Base-by-base conservation (phyloP, 1,139 yeast genomes). In the Hemisphaericaspora subhashii region DNA sequence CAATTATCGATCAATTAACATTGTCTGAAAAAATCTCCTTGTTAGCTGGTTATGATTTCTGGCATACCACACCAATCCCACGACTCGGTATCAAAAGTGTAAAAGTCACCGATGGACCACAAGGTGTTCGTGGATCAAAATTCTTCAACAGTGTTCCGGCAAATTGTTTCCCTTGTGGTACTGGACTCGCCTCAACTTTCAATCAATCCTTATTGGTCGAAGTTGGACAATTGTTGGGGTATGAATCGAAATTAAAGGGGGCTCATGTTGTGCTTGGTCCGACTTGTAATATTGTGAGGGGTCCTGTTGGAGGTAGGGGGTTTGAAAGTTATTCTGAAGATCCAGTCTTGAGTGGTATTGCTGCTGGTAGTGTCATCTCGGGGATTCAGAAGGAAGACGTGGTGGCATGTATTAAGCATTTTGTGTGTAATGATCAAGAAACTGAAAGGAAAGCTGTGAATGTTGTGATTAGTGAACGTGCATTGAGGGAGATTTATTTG, bases 241-340 rank as follows among this genome's bases (percentile, higher is more conserved):
- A 57, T 37, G 69, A 64, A 49, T 65, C 68, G 30, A 60, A 54
- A 41, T 57, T 59, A 37, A 58, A 64, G 39, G 63, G 65, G 2
- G 66, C 63, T 36, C 73, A 75, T 58, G 68, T 68, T 34, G 68
- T 77, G 29, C 62, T 77, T 42, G 81, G 81, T 3, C 82, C 82
- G 12, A 77, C 81, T 10, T 64, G 72, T 40, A 77, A 77, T 55
- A 75, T 74, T 51, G 81, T 74, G 37, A 66, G 86, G 45, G 70
- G 75, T 23, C 86, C 86, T 4, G 57, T 77, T 26, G 85, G 84
- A 16, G 86, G 86, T n/a, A 62, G 86, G 42, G 77, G 78, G 1
- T 81, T 79, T 51, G 86, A 81, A 56, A 70, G 80, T 26, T 81
- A 75, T 57, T 65, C 79, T 22, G 86, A 80, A 58, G 86, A 81